Percentiles rank a stretch among this genome's conserved stretches.
Evolutionary conservation across 805 yeast genomes (phyloP).

Genomic region (Deakozyma indianensis): DNA sequence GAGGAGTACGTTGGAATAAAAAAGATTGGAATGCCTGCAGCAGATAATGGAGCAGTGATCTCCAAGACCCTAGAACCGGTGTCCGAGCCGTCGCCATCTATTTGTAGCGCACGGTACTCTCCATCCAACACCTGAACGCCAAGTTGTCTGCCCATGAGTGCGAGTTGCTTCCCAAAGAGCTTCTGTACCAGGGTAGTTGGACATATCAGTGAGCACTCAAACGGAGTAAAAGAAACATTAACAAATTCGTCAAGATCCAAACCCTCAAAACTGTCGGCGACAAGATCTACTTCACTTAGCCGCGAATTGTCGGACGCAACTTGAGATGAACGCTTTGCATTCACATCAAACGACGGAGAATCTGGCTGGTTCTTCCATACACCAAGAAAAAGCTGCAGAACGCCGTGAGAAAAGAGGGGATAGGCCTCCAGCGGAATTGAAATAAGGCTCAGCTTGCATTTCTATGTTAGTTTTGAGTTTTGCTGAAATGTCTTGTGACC

Average conservation of each 20-base stretch:
- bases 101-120: slow-evolving; percentile 38
- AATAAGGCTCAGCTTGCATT: slow-evolving; percentile 32
- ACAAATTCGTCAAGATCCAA: slow-evolving; percentile 30
- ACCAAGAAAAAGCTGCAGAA: slow-evolving; percentile 27
- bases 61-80: slow-evolving; percentile 41
- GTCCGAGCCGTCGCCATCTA: slow-evolving; percentile 44
- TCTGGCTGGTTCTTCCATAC: slow-evolving; percentile 11
- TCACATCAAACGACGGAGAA: background rate
- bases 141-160: slow-evolving; percentile 18
- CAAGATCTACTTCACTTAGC: background rate
- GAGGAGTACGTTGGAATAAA: slow-evolving; percentile 50
- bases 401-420: slow-evolving; percentile 37
- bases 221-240: slow-evolving; percentile 47
- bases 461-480: slow-evolving; percentile 5
- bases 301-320: background rate
- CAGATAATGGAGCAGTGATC: slow-evolving; percentile 43
- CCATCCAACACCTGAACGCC: slow-evolving; percentile 28
- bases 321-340: background rate
- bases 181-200: slow-evolving; percentile 24
- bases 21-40: slow-evolving; percentile 41
- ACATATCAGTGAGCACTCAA: slow-evolving; percentile 49
- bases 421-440: slow-evolving; percentile 38
- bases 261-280: slow-evolving; percentile 8
- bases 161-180: slow-evolving; percentile 28
- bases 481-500: background rate